These are phyloP conservation scores for Poteriospumella lacustris DNA, from an alignment of 108 stramenopile genomes.

Conservation along the genomic window DNA sequence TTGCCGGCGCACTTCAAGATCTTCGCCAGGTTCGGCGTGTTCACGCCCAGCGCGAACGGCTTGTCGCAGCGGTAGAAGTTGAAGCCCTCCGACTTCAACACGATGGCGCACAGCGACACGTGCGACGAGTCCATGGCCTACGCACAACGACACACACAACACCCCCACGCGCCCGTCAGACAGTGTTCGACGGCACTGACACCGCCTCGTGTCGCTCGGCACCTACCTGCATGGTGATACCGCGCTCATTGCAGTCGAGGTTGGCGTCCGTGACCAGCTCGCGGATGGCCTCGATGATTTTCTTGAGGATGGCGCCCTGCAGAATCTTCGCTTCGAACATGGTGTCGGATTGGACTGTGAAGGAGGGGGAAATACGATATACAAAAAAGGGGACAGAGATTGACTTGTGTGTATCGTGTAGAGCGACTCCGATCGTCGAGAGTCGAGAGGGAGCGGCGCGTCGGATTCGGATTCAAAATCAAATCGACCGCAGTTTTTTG, in stretches of 20 bases:
- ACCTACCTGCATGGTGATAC: conserved; percentile 77
- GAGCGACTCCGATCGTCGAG: too few species aligned
- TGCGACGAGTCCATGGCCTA: conserved; percentile 95
- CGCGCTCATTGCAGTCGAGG: conserved; percentile 53
- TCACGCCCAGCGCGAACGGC: conserved; percentile 81
- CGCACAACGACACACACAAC: too few species aligned
- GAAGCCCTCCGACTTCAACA: conserved; percentile 72
- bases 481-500: too few species aligned
- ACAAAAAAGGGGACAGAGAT: too few species aligned
- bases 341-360: conserved; percentile 41
- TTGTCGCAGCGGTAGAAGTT: conserved; percentile 93
- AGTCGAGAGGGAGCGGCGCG: too few species aligned
- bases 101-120: conserved; percentile 84
- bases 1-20: conserved; percentile 96
- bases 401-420: too few species aligned
- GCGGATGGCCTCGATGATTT: conserved; percentile 88
- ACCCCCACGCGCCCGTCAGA: too few species aligned
- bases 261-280: conserved; percentile 95
- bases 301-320: conserved; percentile 83
- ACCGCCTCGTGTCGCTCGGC: not conserved
- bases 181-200: too few species aligned
- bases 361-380: too few species aligned
- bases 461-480: too few species aligned
- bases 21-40: conserved; percentile 86
- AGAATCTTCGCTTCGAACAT: conserved; percentile 97